A percentile compares a stretch with the other conserved stretches of the same genome.
Conservation (phyloP, 176 grass and related monocot species). For the Bolboschoenus planiculmis region DNA sequence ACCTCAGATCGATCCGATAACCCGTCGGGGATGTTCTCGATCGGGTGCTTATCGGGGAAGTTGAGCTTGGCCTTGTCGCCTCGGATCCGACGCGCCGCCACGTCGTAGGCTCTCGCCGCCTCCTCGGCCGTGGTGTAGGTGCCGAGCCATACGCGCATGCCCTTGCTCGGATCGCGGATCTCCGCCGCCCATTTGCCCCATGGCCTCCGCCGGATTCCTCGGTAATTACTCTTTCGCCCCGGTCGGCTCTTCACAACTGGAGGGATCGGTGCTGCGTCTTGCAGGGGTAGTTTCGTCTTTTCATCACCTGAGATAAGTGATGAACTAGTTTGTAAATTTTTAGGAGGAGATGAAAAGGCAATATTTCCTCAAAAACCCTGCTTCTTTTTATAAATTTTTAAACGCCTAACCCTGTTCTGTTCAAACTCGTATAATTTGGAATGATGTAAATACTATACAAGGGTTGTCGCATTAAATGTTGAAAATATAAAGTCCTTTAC, state of each 20-base stretch:
- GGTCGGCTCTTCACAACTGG: neutral
- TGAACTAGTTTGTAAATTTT: neutral
- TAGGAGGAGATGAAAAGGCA: neutral
- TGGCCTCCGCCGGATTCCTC: neutral
- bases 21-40: neutral
- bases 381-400: too few relatives aligned
- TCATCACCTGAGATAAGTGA: neutral
- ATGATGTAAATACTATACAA: too few relatives aligned
- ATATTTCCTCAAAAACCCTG: too few relatives aligned
- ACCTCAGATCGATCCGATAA: neutral
- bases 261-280: neutral
- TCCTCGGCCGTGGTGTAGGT: conserved; percentile 8
- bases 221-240: conserved; percentile 5
- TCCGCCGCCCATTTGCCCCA: conserved; percentile 26
- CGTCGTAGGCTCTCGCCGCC: conserved; percentile 10
- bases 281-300: neutral
- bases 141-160: conserved; percentile 23
- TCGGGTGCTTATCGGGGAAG: neutral
- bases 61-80: conserved; percentile 26
- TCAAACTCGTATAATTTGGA: too few relatives aligned
- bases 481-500: too few relatives aligned
- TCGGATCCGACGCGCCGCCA: neutral
- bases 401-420: too few relatives aligned
- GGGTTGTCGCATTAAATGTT: too few relatives aligned
- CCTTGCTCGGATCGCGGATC: conserved; percentile 15